Evolutionary conservation across 176 grass and related monocot species (phyloP).

Genomic region (Chloris gayana): DNA sequence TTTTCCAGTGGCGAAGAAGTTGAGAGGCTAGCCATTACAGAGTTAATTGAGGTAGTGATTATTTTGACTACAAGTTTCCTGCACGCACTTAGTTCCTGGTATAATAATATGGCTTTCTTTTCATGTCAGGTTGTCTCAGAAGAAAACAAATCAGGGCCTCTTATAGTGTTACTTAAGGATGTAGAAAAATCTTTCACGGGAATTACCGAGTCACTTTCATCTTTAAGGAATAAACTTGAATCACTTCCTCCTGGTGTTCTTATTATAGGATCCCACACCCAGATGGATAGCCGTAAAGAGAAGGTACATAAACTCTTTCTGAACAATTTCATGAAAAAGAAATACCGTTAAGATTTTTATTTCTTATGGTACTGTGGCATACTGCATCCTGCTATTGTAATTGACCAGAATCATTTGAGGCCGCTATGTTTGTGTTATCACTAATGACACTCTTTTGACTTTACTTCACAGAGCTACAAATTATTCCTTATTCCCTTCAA

Average conservation of each 20-base stretch:
- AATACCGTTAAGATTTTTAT: not conserved
- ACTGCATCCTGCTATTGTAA: not conserved
- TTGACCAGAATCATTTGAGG: not conserved
- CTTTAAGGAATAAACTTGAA: conserved; percentile 86
- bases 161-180: conserved; percentile 93
- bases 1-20: conserved; percentile 59
- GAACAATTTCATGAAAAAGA: conserved; percentile 1
- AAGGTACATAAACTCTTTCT: conserved; percentile 69
- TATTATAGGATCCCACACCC: conserved; percentile 87
- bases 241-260: conserved; percentile 81
- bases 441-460: not conserved
- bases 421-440: not conserved
- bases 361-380: conserved; percentile 22
- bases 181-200: conserved; percentile 94
- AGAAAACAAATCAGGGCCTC: conserved; percentile 86
- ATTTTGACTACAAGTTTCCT: conserved; percentile 10
- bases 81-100: not conserved
- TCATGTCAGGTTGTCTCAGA: conserved; percentile 79
- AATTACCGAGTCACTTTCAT: conserved; percentile 72
- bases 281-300: conserved; percentile 96
- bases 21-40: conserved; percentile 83
- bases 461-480: conserved; percentile 5
- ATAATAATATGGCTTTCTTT: conserved; percentile 39
- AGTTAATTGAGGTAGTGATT: conserved; percentile 80
- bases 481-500: not conserved